Conservation (phyloP, 768 basidiomycete species). For the Nidularia pulvinata region DNA sequence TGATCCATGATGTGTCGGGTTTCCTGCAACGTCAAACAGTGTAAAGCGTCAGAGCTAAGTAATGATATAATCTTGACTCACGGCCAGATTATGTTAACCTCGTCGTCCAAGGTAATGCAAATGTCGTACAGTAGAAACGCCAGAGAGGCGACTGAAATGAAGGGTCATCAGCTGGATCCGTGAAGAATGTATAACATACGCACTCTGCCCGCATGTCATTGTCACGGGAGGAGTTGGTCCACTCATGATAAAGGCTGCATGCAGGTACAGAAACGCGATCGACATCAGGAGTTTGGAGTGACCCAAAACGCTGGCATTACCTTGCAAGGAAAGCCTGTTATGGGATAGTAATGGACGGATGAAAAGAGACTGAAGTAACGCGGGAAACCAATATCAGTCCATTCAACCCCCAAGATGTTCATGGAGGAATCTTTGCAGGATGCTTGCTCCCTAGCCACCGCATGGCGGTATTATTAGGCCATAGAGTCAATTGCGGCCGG, state of each 20-base stretch:
- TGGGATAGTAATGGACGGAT: background rate
- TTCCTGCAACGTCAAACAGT: conserved; percentile 7
- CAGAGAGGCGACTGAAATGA: conserved; percentile 21
- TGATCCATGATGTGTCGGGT: conserved; percentile 17
- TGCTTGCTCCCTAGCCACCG: no score
- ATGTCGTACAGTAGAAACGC: conserved; percentile 30
- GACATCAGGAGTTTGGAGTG: background rate
- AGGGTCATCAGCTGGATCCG: background rate
- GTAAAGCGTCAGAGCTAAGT: no score
- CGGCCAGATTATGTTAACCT: conserved; percentile 32
- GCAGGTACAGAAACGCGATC: background rate
- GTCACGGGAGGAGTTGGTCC: background rate
- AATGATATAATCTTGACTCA: no score
- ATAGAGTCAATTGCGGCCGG: no score
- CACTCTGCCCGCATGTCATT: conserved; percentile 15
- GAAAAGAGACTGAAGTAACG: background rate
- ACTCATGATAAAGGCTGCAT: background rate
- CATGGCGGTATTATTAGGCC: no score
- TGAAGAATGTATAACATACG: background rate
- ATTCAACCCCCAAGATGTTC: no score
- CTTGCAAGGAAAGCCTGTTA: background rate
- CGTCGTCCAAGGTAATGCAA: conserved; percentile 27
- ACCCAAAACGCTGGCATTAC: background rate
- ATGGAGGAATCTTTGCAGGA: no score
- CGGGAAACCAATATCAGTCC: no score